A percentile compares a stretch with the other conserved stretches of the same genome.
Conservation (phyloP, 768 basidiomycete genomes). For the Trametes cubensis region DNA sequence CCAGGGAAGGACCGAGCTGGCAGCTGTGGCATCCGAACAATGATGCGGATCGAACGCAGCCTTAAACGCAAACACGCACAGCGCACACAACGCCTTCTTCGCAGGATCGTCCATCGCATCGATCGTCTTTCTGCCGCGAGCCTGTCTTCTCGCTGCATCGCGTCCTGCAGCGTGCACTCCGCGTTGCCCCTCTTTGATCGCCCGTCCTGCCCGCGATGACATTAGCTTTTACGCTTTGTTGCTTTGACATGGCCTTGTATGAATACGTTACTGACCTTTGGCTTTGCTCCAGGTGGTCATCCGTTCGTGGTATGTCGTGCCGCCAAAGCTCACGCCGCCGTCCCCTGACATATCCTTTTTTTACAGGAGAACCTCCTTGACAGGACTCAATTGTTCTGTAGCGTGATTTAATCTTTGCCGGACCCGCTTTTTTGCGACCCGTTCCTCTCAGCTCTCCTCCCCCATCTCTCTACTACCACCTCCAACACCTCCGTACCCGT, state of each 20-base stretch:
- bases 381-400: constrained; percentile 36
- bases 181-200: not conserved
- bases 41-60: no score
- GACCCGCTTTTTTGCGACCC: constrained; percentile 14
- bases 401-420: constrained; percentile 12
- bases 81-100: not conserved
- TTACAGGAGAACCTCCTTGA: constrained; percentile 80
- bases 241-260: constrained; percentile 2
- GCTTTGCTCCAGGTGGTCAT: constrained; percentile 63
- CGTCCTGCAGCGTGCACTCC: no score
- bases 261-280: constrained; percentile 15
- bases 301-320: constrained; percentile 65
- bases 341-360: not conserved
- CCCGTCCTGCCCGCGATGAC: constrained; percentile 9
- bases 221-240: not conserved
- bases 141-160: not conserved
- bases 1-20: not conserved
- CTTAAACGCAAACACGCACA: not conserved
- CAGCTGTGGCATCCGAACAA: not conserved
- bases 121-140: constrained; percentile 17
- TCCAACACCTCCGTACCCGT: constrained; percentile 49
- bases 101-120: not conserved
- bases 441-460: constrained; percentile 11
- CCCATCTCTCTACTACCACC: constrained; percentile 15
- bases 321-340: not conserved